Evolutionary conservation across 2,329 filamentous ascomycete genomes (phyloP).

Genomic region (Didymella exigua): DNA sequence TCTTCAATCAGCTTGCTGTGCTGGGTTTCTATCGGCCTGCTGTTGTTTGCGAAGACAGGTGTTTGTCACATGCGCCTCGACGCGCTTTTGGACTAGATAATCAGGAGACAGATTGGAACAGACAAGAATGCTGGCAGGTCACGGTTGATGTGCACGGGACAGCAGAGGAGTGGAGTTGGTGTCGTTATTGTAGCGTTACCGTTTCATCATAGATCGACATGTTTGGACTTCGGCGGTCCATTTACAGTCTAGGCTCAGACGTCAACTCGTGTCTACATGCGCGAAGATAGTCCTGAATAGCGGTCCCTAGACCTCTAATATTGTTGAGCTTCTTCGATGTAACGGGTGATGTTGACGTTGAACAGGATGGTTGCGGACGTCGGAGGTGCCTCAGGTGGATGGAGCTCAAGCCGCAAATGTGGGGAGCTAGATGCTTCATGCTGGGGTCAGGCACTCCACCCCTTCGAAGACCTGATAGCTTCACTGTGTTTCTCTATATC

Average conservation of each 20-base stretch:
- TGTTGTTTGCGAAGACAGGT: too few relatives aligned
- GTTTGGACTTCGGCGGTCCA: not conserved
- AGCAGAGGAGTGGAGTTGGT: not conserved
- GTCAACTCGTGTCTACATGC: not conserved
- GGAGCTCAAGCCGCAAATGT: not conserved
- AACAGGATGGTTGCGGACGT: not conserved
- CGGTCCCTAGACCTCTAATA: too few relatives aligned
- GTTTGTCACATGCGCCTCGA: too few relatives aligned
- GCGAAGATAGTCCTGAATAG: too few relatives aligned
- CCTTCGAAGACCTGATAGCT: not conserved
- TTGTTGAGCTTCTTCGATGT: too few relatives aligned
- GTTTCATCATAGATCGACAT: conserved; percentile 7
- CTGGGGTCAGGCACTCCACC: not conserved
- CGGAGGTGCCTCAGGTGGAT: not conserved
- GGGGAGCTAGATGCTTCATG: conserved; percentile 1
- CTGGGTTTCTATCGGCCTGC: not conserved
- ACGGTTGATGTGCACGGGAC: too few relatives aligned
- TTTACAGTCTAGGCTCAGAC: not conserved
- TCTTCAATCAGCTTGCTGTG: too few relatives aligned
- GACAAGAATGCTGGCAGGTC: too few relatives aligned
- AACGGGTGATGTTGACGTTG: not conserved
- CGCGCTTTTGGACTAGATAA: too few relatives aligned
- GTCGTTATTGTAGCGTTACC: conserved; percentile 1
- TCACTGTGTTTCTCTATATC: not conserved
- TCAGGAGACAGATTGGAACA: too few relatives aligned